These are phyloP conservation scores for Closterium sp. DNA, from an alignment of 139 green algal species.

Conservation along the genomic window DNA sequence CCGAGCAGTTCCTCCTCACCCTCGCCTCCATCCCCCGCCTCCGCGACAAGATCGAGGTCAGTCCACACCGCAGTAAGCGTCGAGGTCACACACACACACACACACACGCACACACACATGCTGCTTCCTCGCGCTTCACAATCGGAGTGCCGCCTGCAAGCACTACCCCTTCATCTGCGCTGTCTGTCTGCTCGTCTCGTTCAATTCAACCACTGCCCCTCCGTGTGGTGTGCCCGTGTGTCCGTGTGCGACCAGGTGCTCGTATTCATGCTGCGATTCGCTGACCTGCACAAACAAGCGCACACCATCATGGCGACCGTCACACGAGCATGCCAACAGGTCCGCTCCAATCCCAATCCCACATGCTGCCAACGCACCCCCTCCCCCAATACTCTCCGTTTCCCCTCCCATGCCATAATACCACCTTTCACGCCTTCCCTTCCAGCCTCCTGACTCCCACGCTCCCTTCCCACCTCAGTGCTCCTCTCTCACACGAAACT, in stretches of 20 bases:
- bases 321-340: not conserved
- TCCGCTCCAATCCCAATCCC: not conserved
- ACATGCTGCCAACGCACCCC: not conserved
- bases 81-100: not conserved
- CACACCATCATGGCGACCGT: not conserved
- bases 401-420: not conserved
- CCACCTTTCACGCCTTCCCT: not conserved
- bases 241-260: not conserved
- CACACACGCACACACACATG: not conserved
- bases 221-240: not conserved
- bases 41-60: not conserved
- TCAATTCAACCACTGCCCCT: not conserved
- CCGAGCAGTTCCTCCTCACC: constrained; percentile 6
- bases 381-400: not conserved
- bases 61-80: not conserved
- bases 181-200: not conserved
- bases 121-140: not conserved
- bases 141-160: not conserved
- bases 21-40: not conserved
- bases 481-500: not conserved
- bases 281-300: not conserved
- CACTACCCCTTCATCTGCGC: not conserved
- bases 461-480: not conserved
- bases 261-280: not conserved
- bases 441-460: not conserved